phyloP scores from a whole-genome alignment of 2,329 filamentous ascomycete species.

The Sarocladium kiliense region DNA sequence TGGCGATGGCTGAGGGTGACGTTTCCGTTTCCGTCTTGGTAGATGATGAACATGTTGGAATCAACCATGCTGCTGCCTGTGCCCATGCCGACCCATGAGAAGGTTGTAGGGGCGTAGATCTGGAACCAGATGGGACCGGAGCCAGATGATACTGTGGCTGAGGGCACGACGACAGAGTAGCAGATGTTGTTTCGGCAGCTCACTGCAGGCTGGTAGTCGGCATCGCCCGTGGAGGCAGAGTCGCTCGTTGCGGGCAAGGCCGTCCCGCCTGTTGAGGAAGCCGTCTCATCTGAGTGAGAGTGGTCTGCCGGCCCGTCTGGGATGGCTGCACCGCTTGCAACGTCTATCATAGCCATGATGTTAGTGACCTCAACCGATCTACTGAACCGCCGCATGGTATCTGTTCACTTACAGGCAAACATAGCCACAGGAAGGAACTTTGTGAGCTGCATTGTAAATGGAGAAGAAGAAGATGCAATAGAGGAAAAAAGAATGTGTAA shows the following conservation, averaged over 20 bases:
- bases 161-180: conserved; percentile 51
- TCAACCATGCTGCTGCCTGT: conserved; percentile 50
- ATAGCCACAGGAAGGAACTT: conserved; percentile 1
- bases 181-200: conserved; percentile 33
- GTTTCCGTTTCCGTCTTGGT: conserved; percentile 52
- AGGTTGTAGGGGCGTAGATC: conserved; percentile 45
- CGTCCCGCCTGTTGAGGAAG: too few relatives aligned
- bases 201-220: neutral
- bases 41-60: conserved; percentile 58
- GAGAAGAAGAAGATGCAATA: neutral
- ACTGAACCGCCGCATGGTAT: too few relatives aligned
- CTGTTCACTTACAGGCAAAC: conserved; percentile 8
- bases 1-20: conserved; percentile 55
- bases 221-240: neutral
- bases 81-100: conserved; percentile 54
- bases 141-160: conserved; percentile 38
- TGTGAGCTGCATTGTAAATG: conserved; percentile 7
- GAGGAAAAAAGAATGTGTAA: neutral
- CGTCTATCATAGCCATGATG: neutral
- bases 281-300: neutral
- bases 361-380: too few relatives aligned
- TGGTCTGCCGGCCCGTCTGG: neutral
- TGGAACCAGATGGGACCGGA: conserved; percentile 57
- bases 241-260: neutral
- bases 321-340: neutral